Percentiles rank a stretch among this genome's conserved stretches.
Evolutionary conservation across 2,329 filamentous ascomycete species (phyloP).

Genomic region (Sporothrix curviconia): DNA sequence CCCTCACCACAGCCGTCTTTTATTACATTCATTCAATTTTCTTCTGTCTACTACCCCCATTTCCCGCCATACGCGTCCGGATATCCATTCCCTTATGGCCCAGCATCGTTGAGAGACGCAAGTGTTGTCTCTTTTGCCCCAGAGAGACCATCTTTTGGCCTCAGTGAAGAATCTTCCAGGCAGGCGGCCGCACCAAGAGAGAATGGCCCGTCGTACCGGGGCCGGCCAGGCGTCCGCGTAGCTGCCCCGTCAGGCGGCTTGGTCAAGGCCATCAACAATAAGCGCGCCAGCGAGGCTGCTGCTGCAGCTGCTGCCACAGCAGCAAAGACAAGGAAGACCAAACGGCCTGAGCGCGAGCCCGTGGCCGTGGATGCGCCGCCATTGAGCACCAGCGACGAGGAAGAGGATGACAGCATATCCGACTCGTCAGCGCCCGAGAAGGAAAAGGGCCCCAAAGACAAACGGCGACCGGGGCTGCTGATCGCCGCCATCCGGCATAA

Average conservation of each 20-base stretch:
- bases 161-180: too few relatives aligned
- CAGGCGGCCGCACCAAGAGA: too few relatives aligned
- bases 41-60: too few relatives aligned
- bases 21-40: too few relatives aligned
- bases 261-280: background rate
- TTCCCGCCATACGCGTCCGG: too few relatives aligned
- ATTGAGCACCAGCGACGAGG: conserved; percentile 18
- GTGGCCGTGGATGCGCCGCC: conserved; percentile 17
- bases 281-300: background rate
- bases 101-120: too few relatives aligned
- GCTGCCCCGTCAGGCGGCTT: background rate
- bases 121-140: too few relatives aligned
- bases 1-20: too few relatives aligned
- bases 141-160: too few relatives aligned
- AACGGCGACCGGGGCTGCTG: background rate
- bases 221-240: background rate
- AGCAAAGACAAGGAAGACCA: background rate
- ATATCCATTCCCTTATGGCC: too few relatives aligned
- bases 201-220: background rate
- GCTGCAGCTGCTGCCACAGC: background rate
- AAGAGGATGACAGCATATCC: background rate
- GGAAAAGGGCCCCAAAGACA: background rate
- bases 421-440: conserved; percentile 8
- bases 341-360: background rate
- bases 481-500: background rate